These are phyloP conservation scores for Eucalyptus erythrocorys DNA, from an alignment of 345 rosid species.

Conservation along the genomic window DNA sequence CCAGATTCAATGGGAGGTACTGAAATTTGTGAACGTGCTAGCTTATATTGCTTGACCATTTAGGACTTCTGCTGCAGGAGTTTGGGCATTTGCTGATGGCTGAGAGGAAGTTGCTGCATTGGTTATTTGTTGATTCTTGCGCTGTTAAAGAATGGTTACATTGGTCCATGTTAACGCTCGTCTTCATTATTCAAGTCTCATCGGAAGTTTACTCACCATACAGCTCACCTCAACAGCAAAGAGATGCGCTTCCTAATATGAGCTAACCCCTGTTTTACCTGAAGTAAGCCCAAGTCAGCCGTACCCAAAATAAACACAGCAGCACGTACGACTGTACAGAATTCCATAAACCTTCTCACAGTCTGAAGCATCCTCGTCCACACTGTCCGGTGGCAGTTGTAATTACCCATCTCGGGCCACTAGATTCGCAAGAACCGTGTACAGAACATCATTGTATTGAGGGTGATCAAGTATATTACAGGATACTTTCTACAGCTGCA, in stretches of 20 bases:
- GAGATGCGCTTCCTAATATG: not conserved
- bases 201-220: not conserved
- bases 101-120: not conserved
- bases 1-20: conserved; percentile 34
- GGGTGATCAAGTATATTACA: not conserved
- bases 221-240: not conserved
- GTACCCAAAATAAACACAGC: not conserved
- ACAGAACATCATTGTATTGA: not conserved
- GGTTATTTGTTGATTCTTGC: not conserved
- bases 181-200: not conserved
- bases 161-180: not conserved
- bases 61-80: conserved; percentile 26
- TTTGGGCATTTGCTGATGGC: conserved; percentile 37
- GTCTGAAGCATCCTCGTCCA: not conserved
- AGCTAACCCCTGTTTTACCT: not conserved
- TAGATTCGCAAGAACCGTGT: not conserved
- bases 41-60: not conserved
- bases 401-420: not conserved
- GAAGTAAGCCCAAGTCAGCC: not conserved
- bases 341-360: not conserved
- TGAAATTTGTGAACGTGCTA: not conserved
- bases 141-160: not conserved
- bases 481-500: not conserved
- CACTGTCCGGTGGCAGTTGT: not conserved
- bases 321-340: not conserved